Percentiles rank a stretch among this genome's conserved stretches.
phyloP scores from a whole-genome alignment of 75 land plant genomes.

The Picea glauca region DNA sequence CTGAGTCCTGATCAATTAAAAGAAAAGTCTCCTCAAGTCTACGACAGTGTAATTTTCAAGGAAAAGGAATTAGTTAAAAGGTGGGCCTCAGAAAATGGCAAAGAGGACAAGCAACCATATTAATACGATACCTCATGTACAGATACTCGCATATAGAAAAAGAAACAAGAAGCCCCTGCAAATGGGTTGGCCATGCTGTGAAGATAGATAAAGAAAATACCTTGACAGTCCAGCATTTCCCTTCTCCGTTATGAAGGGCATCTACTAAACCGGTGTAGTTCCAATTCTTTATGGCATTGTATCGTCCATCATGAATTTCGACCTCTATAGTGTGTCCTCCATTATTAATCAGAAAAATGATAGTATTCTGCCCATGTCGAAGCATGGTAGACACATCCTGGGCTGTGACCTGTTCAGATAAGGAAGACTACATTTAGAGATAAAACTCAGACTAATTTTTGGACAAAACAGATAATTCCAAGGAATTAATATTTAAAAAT shows the following conservation, averaged over 20 bases:
- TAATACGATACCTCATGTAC: too few relatives aligned
- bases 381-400: constrained; percentile 54
- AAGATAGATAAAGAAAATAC: constrained; percentile 1
- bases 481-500: background rate
- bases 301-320: constrained; percentile 49
- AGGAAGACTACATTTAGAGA: too few relatives aligned
- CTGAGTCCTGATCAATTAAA: too few relatives aligned
- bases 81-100: too few relatives aligned
- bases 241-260: constrained; percentile 44
- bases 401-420: constrained; percentile 28
- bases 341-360: constrained; percentile 50
- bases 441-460: too few relatives aligned
- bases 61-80: too few relatives aligned
- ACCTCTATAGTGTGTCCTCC: constrained; percentile 53
- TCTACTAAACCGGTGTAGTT: constrained; percentile 37
- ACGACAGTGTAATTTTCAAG: too few relatives aligned
- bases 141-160: too few relatives aligned
- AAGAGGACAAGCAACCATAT: too few relatives aligned
- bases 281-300: constrained; percentile 56
- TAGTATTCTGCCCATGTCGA: constrained; percentile 22
- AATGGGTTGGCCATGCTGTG: too few relatives aligned
- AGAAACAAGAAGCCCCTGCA: too few relatives aligned
- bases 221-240: constrained; percentile 44
- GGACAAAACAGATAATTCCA: background rate
- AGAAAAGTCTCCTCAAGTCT: too few relatives aligned